phyloP scores from a whole-genome alignment of 176 grass and related monocot genomes.

The Avena sativa region DNA sequence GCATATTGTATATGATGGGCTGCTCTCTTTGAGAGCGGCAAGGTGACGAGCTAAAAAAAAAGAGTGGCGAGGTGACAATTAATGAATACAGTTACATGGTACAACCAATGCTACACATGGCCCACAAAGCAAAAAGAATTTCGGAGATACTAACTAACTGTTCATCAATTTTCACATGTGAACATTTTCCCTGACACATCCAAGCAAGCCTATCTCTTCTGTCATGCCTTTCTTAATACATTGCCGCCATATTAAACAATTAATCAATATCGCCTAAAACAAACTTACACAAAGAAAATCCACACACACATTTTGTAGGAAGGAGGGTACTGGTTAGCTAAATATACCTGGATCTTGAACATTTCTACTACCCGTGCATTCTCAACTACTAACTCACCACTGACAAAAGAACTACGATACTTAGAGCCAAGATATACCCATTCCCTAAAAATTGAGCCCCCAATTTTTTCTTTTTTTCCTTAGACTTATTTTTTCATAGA shows the following conservation, averaged over 20 bases:
- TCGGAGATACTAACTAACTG: neutral
- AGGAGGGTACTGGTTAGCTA: neutral
- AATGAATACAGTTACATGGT: neutral
- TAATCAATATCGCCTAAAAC: neutral
- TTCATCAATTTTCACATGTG: neutral
- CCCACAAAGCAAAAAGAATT: neutral
- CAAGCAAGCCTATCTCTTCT: neutral
- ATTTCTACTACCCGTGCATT: neutral
- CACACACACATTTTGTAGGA: neutral
- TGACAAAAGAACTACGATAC: neutral
- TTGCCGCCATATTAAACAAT: constrained; percentile 1
- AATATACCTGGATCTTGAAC: neutral
- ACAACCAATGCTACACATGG: neutral
- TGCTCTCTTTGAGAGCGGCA: neutral
- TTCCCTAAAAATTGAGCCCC: neutral
- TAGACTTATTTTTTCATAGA: neutral
- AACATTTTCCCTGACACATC: neutral
- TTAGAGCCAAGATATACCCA: neutral
- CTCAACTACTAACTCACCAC: neutral
- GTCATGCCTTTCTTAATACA: neutral
- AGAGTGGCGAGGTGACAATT: neutral
- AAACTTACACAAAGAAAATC: neutral
- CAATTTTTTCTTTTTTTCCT: neutral
- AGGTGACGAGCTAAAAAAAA: neutral
- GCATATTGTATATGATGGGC: neutral